These are phyloP conservation scores for Haplographium delicatum DNA, from an alignment of 495 filamentous ascomycete species.

Conservation along the genomic window DNA sequence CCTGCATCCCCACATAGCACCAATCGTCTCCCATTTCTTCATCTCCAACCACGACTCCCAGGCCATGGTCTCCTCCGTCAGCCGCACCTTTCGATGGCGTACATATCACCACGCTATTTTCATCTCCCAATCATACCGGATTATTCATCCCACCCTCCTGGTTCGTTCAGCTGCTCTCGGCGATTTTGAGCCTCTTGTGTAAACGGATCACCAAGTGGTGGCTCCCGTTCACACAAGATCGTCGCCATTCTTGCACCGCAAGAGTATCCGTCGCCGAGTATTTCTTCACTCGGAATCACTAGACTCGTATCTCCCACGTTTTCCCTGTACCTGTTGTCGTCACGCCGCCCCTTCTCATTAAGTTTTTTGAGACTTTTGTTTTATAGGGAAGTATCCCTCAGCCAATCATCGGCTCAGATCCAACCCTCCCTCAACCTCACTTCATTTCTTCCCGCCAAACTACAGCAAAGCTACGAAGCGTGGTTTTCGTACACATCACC, in stretches of 20 bases:
- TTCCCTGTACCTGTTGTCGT: too few relatives aligned
- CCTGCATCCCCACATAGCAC: neutral
- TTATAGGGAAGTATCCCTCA: too few relatives aligned
- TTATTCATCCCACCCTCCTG: slow-evolving; percentile 4
- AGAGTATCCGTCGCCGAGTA: neutral
- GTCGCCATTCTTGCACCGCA: neutral
- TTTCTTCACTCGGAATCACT: neutral
- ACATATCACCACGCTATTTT: neutral
- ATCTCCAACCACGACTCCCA: neutral
- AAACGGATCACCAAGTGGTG: neutral
- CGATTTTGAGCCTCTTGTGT: slow-evolving; percentile 15
- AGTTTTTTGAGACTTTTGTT: too few relatives aligned
- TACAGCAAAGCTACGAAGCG: neutral
- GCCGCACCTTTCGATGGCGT: neutral
- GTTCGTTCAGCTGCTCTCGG: slow-evolving; percentile 3
- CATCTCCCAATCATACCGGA: neutral
- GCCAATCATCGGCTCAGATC: neutral
- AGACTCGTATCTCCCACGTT: too few relatives aligned
- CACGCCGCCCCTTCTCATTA: too few relatives aligned
- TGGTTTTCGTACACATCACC: slow-evolving; percentile 1
- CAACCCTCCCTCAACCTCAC: neutral
- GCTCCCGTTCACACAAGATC: neutral
- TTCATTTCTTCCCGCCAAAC: neutral
- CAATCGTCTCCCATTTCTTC: neutral
- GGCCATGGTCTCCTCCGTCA: neutral